Percentiles rank a stretch among this genome's conserved stretches.
Conservation (phyloP, 1,139 yeast genomes). For the Zygosaccharomyces sapae region DNA sequence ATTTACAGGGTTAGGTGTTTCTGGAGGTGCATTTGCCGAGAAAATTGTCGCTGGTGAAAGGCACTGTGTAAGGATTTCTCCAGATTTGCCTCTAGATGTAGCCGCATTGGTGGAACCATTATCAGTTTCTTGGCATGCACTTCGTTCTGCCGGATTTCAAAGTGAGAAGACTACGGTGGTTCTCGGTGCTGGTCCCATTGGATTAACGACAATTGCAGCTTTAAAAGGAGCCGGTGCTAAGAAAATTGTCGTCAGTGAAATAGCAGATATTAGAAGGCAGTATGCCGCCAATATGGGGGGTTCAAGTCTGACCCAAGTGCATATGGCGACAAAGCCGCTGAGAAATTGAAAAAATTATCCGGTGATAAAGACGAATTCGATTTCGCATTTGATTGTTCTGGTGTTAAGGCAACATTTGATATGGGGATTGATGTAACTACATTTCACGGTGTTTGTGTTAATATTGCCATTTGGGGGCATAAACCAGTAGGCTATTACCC, state of each 20-base stretch:
- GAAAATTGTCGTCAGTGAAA: constrained; percentile 50
- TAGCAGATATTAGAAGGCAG: constrained; percentile 44
- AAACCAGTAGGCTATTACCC: constrained; percentile 43
- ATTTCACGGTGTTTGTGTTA: constrained; percentile 49
- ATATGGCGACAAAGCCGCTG: constrained; percentile 36
- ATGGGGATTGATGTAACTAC: constrained; percentile 42
- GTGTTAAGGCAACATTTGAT: constrained; percentile 45
- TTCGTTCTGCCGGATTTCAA: constrained; percentile 39
- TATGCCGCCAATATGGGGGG: constrained; percentile 45
- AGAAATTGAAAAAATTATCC: constrained; percentile 38
- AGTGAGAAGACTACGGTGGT: constrained; percentile 45
- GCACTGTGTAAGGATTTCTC: constrained; percentile 44
- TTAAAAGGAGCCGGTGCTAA: constrained; percentile 44
- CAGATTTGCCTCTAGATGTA: constrained; percentile 44
- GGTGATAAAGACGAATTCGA: constrained; percentile 43
- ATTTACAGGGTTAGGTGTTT: constrained; percentile 45
- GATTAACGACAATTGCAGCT: constrained; percentile 46
- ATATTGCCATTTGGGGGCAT: constrained; percentile 51
- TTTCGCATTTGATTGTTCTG: constrained; percentile 50
- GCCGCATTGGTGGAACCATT: constrained; percentile 50
- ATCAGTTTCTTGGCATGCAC: constrained; percentile 55
- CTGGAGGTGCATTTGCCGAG: constrained; percentile 47
- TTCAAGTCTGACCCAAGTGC: constrained; percentile 47
- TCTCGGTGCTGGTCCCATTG: constrained; percentile 52
- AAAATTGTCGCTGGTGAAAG: constrained; percentile 40